phyloP scores from a whole-genome alignment of 352 stramenopile genomes.

The Globisporangium yorkense region DNA sequence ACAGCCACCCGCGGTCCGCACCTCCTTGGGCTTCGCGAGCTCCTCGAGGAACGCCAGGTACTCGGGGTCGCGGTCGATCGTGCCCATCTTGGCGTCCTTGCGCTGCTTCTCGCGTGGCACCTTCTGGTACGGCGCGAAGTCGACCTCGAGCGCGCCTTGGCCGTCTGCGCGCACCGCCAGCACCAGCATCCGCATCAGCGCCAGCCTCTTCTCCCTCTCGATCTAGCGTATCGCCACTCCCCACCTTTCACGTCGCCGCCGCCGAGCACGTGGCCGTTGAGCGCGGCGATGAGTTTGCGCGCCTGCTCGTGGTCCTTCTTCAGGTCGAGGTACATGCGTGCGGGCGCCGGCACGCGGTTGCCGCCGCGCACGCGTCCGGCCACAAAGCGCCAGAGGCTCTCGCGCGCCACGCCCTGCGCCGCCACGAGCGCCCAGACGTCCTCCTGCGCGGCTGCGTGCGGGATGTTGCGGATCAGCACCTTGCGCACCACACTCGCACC shows the following conservation, averaged over 20 bases:
- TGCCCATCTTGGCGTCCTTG: constrained; percentile 72
- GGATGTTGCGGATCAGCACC: constrained; percentile 66
- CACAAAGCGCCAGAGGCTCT: constrained; percentile 63
- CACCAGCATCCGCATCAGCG: too few relatives aligned
- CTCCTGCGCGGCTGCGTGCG: constrained; percentile 32
- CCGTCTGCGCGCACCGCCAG: constrained; percentile 1
- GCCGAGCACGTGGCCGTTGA: constrained; percentile 41
- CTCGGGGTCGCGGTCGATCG: constrained; percentile 66
- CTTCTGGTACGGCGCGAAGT: constrained; percentile 78
- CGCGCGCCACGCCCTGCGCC: constrained; percentile 24
- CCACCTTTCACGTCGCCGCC: constrained; percentile 24
- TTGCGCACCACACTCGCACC: constrained; percentile 42
- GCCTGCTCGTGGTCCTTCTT: constrained; percentile 56
- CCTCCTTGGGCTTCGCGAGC: constrained; percentile 57
- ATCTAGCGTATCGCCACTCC: not conserved
- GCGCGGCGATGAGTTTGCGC: constrained; percentile 36
- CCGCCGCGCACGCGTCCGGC: constrained; percentile 40
- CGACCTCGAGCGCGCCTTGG: constrained; percentile 36
- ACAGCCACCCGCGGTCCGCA: constrained; percentile 8
- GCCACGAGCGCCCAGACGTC: constrained; percentile 30
- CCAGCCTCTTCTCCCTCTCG: not conserved
- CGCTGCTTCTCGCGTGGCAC: constrained; percentile 73
- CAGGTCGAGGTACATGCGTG: constrained; percentile 68
- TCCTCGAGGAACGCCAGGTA: constrained; percentile 72
- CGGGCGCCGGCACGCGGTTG: constrained; percentile 43